Conservation (phyloP, 2,329 filamentous ascomycete species). For the Fusarium sp. region DNA sequence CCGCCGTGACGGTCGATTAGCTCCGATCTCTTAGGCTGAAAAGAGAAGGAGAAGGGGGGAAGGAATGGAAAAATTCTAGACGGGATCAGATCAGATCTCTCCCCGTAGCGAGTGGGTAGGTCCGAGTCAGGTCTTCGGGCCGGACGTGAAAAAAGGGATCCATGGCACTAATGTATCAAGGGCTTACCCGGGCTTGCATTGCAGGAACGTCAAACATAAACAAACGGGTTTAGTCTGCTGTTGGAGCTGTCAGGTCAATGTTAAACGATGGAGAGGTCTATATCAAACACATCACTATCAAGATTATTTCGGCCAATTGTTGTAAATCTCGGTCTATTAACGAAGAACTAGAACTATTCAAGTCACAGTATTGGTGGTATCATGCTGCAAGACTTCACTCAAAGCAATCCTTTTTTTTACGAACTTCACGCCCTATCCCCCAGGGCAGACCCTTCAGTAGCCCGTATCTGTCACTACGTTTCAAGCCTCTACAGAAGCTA, state of each 20-base stretch:
- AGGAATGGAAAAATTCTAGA: conserved; percentile 16
- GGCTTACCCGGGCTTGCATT: conserved; percentile 23
- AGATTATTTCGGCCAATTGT: neutral
- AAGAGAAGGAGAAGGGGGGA: neutral
- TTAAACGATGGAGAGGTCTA: neutral
- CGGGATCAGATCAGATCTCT: neutral
- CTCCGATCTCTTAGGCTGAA: neutral
- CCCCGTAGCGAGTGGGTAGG: conserved; percentile 16
- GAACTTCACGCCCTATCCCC: conserved; percentile 40
- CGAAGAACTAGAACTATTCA: conserved; percentile 1
- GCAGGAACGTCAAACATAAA: conserved; percentile 13
- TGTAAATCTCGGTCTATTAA: conserved; percentile 11
- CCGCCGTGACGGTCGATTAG: neutral
- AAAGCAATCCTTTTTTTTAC: conserved; percentile 41
- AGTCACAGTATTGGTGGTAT: conserved; percentile 13
- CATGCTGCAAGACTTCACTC: conserved; percentile 27
- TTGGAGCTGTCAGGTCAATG: neutral
- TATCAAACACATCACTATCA: neutral
- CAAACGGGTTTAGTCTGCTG: conserved; percentile 13
- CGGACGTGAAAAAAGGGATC: conserved; percentile 15
- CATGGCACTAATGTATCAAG: conserved; percentile 33
- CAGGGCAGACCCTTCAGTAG: conserved; percentile 14
- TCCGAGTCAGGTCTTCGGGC: conserved; percentile 20
- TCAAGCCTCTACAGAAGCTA: conserved; percentile 33
- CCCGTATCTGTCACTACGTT: conserved; percentile 25